Percentiles rank a stretch among this genome's conserved stretches.
Evolutionary conservation across 1,139 yeast species (phyloP).

Genomic region (Hanseniaspora sp.): DNA sequence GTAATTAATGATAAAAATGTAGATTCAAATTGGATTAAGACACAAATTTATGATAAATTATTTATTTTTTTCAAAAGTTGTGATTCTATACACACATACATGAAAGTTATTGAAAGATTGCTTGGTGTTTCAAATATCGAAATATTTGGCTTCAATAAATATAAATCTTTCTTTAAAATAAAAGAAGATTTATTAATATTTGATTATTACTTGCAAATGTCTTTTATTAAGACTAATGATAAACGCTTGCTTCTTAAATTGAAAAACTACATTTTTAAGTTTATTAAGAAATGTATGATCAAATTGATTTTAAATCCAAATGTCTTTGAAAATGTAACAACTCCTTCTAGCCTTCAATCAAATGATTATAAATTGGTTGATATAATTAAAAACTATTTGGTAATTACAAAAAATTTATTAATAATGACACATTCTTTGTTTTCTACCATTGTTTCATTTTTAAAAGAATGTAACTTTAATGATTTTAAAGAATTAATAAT

Average conservation of each 20-base stretch:
- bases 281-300: neutral
- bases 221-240: neutral
- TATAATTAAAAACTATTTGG: neutral
- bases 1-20: neutral
- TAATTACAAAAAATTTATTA: neutral
- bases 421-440: neutral
- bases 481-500: neutral
- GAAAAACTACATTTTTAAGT: neutral
- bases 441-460: neutral
- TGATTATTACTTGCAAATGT: conserved; percentile 1
- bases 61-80: conserved; percentile 13
- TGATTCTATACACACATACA: conserved; percentile 7
- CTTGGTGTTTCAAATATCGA: neutral
- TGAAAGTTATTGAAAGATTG: conserved; percentile 3
- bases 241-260: neutral
- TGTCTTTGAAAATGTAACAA: neutral
- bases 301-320: neutral
- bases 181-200: neutral
- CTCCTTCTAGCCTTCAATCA: neutral
- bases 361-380: neutral
- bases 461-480: conserved; percentile 3
- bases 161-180: neutral
- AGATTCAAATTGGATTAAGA: neutral
- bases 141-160: conserved; percentile 5
- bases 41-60: neutral